phyloP scores from a whole-genome alignment of 257 asterid species.

The Nicotiana benthamiana region DNA sequence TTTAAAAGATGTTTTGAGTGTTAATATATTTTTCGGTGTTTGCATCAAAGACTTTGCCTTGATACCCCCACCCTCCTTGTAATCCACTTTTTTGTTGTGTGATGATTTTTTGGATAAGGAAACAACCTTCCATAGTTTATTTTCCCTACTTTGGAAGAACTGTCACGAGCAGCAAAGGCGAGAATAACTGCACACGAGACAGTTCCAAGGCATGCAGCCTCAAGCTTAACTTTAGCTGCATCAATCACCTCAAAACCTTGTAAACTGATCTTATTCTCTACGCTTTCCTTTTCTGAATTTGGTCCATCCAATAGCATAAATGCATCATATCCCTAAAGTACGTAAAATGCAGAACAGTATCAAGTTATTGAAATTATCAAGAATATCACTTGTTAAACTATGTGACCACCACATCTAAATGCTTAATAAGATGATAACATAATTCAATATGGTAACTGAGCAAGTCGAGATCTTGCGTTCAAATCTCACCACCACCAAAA shows the following conservation, averaged over 20 bases:
- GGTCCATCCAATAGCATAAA: constrained; percentile 40
- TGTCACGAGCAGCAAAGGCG: constrained; percentile 66
- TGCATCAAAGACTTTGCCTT: too few relatives aligned
- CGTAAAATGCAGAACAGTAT: neutral
- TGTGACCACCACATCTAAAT: neutral
- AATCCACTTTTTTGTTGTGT: too few relatives aligned
- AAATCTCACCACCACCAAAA: neutral
- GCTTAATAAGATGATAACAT: neutral
- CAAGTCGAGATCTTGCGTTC: neutral
- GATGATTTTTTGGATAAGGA: too few relatives aligned
- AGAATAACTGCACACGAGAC: constrained; percentile 61
- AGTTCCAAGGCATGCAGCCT: constrained; percentile 30
- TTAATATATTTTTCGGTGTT: too few relatives aligned
- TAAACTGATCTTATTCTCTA: constrained; percentile 37
- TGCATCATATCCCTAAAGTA: constrained; percentile 49
- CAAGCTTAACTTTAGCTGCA: constrained; percentile 45
- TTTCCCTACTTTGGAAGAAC: constrained; percentile 30
- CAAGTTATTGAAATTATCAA: neutral
- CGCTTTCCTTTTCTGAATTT: constrained; percentile 33
- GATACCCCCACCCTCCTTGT: too few relatives aligned
- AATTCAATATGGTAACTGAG: neutral
- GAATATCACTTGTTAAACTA: neutral
- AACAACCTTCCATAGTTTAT: too few relatives aligned
- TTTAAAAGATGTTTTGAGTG: too few relatives aligned
- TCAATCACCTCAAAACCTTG: constrained; percentile 55